A percentile compares a stretch with the other conserved stretches of the same genome.
phyloP scores from a whole-genome alignment of 176 grass and related monocot species.

The Neostapfia colusana region DNA sequence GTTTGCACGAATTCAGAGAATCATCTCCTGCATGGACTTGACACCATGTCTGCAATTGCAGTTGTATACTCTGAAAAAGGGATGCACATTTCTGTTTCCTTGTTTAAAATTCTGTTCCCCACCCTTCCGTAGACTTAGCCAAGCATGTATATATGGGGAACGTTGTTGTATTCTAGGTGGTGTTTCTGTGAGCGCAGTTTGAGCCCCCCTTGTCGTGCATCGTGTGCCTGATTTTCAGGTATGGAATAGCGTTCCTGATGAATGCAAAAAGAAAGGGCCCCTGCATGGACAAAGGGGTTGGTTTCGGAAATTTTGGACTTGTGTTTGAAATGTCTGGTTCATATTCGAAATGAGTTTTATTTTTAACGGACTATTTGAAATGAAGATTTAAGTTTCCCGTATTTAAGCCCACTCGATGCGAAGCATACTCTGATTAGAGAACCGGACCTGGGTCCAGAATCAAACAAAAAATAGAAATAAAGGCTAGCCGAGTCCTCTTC shows the following conservation, averaged over 20 bases:
- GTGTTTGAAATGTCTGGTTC: not conserved
- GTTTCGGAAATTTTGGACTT: not conserved
- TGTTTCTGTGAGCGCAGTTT: not conserved
- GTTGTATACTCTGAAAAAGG: conserved; percentile 35
- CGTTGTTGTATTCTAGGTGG: conserved; percentile 5
- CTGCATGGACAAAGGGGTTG: not conserved
- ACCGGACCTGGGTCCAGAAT: conserved; percentile 14
- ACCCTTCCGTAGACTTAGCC: not conserved
- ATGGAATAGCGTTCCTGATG: not conserved
- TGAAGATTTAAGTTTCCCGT: not conserved
- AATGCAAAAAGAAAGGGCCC: not conserved
- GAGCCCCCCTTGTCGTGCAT: not conserved
- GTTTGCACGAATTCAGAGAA: conserved; percentile 30
- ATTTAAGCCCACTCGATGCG: not conserved
- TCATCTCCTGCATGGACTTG: conserved; percentile 1
- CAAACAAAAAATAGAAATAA: conserved; percentile 2
- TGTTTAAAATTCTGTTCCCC: not conserved
- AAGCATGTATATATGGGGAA: conserved; percentile 37
- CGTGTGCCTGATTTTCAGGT: not conserved
- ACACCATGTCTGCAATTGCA: not conserved
- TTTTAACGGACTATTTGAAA: too few species aligned
- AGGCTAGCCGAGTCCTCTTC: conserved; percentile 8
- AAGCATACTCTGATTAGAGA: not conserved
- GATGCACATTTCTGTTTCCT: conserved; percentile 11
- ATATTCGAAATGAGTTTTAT: too few species aligned